Conservation (phyloP, 108 stramenopile genomes). For the Discostella pseudostelligera region DNA sequence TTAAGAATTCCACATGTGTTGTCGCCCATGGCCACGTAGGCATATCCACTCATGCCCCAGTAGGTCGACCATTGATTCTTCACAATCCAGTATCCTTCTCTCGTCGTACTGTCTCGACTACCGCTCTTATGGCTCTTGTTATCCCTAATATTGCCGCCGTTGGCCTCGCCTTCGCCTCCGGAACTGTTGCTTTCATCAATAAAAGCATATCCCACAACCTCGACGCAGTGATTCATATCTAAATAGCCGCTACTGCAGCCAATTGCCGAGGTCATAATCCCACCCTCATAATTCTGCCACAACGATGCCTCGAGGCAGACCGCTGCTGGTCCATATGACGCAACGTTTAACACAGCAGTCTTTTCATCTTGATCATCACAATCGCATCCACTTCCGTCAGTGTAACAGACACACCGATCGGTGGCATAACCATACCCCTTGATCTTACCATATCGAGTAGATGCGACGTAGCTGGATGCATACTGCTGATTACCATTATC, state of each 20-base stretch:
- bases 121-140: slow-evolving; percentile 44
- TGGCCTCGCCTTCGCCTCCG: slow-evolving; percentile 29
- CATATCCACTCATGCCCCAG: slow-evolving; percentile 88
- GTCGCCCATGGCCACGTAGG: slow-evolving; percentile 85
- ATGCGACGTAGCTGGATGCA: slow-evolving; percentile 21
- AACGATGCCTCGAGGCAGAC: slow-evolving; percentile 82
- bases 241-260: slow-evolving; percentile 72
- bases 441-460: slow-evolving; percentile 70
- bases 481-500: slow-evolving; percentile 37
- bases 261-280: slow-evolving; percentile 77
- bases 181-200: slow-evolving; percentile 31
- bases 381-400: slow-evolving; percentile 80
- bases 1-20: slow-evolving; percentile 90
- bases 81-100: slow-evolving; percentile 89
- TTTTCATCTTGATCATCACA: slow-evolving; percentile 84
- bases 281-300: slow-evolving; percentile 84
- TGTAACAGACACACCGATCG: slow-evolving; percentile 83
- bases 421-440: slow-evolving; percentile 88
- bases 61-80: slow-evolving; percentile 82
- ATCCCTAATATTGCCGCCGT: slow-evolving; percentile 31
- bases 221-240: slow-evolving; percentile 85
- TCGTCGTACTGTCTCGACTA: slow-evolving; percentile 32
- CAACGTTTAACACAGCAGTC: slow-evolving; percentile 74
- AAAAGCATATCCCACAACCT: slow-evolving; percentile 86
- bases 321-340: slow-evolving; percentile 81